Evolutionary conservation across 345 rosid species (phyloP).

Genomic region (Camelina laxa): DNA sequence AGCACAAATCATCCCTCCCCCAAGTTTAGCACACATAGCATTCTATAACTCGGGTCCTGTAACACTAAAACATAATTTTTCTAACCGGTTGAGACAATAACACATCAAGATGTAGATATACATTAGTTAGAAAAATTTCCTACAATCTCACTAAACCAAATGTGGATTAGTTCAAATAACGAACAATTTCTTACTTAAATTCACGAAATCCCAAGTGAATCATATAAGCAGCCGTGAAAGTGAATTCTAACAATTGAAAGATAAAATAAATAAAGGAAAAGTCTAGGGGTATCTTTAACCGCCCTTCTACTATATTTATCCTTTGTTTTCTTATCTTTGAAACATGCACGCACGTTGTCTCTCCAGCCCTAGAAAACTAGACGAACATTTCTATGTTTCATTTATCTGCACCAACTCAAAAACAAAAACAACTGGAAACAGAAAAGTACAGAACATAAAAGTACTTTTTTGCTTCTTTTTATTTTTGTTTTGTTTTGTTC

Average conservation of each 20-base stretch:
- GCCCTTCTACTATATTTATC: slow-evolving; percentile 16
- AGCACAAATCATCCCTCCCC: background rate
- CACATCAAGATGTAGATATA: background rate
- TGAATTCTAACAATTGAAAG: slow-evolving; percentile 9
- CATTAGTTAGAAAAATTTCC: background rate
- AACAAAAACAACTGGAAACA: background rate
- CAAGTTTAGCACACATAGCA: background rate
- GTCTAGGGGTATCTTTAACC: slow-evolving; percentile 22
- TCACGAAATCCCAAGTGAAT: background rate
- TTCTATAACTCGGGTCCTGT: background rate
- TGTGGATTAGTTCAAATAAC: background rate
- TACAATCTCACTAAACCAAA: background rate
- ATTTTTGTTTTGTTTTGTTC: background rate
- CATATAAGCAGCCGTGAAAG: background rate
- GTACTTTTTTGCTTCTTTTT: slow-evolving; percentile 11
- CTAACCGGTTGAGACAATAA: background rate
- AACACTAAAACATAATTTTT: background rate
- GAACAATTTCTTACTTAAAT: background rate
- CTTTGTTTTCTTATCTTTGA: background rate
- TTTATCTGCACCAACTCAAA: slow-evolving; percentile 32
- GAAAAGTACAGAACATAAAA: slow-evolving; percentile 11
- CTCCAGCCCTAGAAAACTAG: slow-evolving; percentile 39
- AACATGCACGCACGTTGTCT: slow-evolving; percentile 47
- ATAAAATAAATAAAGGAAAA: slow-evolving; percentile 17
- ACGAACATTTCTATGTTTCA: slow-evolving; percentile 33